Conservation (phyloP, 2,329 filamentous ascomycete genomes). For the Fusarium agapanthi region DNA sequence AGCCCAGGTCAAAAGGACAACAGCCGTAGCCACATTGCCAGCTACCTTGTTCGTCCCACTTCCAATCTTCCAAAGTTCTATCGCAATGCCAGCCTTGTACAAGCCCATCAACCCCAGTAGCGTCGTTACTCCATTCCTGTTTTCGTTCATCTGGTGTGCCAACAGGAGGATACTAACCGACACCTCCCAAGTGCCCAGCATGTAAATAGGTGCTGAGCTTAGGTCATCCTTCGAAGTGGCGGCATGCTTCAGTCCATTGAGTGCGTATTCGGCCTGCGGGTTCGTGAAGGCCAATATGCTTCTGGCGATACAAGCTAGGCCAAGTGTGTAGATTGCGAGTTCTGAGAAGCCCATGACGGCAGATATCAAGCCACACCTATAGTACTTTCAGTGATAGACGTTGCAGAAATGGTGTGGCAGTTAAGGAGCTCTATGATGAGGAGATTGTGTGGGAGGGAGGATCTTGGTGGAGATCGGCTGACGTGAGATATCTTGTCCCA, state of each 20-base stretch:
- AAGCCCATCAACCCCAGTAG: neutral
- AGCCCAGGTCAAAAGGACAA: neutral
- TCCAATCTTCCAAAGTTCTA: neutral
- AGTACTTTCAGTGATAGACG: too few relatives aligned
- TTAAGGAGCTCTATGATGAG: neutral
- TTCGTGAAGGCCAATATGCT: conserved; percentile 7
- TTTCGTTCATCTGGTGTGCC: neutral
- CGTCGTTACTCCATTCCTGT: neutral
- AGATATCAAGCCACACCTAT: accelerated
- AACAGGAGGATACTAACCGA: neutral
- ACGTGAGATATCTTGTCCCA: neutral
- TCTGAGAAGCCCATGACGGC: neutral
- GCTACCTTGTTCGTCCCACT: neutral
- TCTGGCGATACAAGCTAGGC: neutral
- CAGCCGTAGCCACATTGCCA: neutral
- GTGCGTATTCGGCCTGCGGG: conserved; percentile 3
- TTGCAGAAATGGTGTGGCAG: neutral
- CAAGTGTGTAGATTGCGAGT: neutral
- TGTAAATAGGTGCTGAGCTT: neutral
- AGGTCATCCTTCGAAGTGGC: neutral
- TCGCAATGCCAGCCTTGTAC: neutral
- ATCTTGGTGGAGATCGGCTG: neutral
- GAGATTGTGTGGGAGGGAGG: neutral
- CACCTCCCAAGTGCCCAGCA: conserved; percentile 8
- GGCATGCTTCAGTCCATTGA: conserved; percentile 1